Base-by-base conservation (phyloP, 345 rosid species). In the Aquilaria sinensis region DNA sequence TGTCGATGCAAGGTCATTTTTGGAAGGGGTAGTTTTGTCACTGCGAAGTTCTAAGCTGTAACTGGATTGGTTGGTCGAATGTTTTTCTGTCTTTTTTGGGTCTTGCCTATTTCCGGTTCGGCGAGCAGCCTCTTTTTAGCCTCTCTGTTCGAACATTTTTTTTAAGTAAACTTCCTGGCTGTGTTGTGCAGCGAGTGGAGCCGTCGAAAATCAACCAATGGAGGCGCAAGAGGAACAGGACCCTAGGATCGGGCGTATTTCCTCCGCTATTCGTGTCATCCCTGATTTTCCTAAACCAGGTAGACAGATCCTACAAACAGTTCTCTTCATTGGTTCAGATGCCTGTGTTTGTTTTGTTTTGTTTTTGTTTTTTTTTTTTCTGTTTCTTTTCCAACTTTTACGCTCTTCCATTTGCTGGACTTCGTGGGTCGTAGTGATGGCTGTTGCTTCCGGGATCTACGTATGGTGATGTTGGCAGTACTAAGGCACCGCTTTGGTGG, bases 241-340 rank as follows among this genome's bases (percentile, higher is more conserved):
- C 77, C 75, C 85, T 53, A 87, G 98, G 54, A 79, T 90, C 53
- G 60, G 77, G 0, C 61, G 81, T 60, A 90, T 93, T 67, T 65
- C 89, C 2, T 79, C 96, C 33, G 74, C 81, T 45, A 93, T 90
- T 69, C 81, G 98, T 56, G 85, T 87, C 66, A 93, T 93, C 80
- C 97, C 92, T 2, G 74, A 88, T 84, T 93, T 93, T 69, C 98
- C 98, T 11, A 93, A 93, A 72, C 80, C 89, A 62, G 98, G 98
- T 93, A 56, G 56, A 9, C 14, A 0, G 41, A 45, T 64, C 48
- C 34, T 10, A 12, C 1, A 41, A 30, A 37, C 5, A 56, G 14
- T 12, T 66, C 37, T 9, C 13, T 57, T 41, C 61, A 12, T 13
- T 58, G 30, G 51, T 4, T 60, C 15, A 2, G 34, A 8, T 13